Conservation (phyloP, 805 yeast genomes). For the Sugiyamaella smithiae region DNA sequence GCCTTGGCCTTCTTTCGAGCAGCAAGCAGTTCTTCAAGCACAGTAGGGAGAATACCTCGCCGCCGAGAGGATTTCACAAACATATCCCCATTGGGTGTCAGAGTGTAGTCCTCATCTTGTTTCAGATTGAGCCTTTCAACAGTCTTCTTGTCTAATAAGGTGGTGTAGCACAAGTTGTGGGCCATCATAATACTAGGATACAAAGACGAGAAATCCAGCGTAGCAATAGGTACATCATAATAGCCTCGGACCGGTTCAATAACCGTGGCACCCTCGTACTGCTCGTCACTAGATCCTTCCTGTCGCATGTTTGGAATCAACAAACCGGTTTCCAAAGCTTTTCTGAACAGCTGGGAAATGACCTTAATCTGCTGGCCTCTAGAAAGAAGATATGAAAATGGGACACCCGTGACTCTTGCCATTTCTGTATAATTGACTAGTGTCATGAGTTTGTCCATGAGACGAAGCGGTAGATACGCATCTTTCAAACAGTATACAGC, state of each 20-base stretch:
- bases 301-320: constrained; percentile 86
- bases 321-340: constrained; percentile 80
- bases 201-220: constrained; percentile 94
- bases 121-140: constrained; percentile 61
- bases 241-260: constrained; percentile 96
- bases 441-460: constrained; percentile 92
- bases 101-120: constrained; percentile 74
- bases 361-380: constrained; percentile 99
- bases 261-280: constrained; percentile 98
- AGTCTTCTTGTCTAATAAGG: constrained; percentile 67
- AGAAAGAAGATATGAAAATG: constrained; percentile 80
- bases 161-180: constrained; percentile 93
- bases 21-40: constrained; percentile 77
- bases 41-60: constrained; percentile 88
- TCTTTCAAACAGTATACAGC: constrained; percentile 98
- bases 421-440: constrained; percentile 95
- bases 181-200: constrained; percentile 99
- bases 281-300: constrained; percentile 82
- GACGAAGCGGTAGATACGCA: constrained; percentile 85
- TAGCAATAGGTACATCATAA: constrained; percentile 95
- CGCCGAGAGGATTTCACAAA: constrained; percentile 70
- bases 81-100: constrained; percentile 88
- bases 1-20: constrained; percentile 93
- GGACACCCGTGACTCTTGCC: constrained; percentile 99
- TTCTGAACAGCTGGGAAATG: constrained; percentile 89